Evolutionary conservation across 352 stramenopile species (phyloP), one percentile per base, ranked within the genome.

Genomic region (Pythium dissimile): DNA sequence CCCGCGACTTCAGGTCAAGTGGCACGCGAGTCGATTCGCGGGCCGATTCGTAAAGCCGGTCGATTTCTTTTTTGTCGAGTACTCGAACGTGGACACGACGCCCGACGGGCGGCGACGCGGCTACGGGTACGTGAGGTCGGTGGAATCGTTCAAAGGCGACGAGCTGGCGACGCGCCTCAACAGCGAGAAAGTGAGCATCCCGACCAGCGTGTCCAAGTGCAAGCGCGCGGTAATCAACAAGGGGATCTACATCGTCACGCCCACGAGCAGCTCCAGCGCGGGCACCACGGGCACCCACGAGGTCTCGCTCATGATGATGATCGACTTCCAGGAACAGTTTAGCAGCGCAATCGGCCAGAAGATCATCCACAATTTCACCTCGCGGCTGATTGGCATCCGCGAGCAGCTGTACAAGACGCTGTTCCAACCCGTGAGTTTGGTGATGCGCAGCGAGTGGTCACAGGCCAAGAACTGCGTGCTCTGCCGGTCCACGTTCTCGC

Each of bases 51-150:
- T 90, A 38, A 93, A 92, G 59, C 82, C 83, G 30, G 70, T 90
- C 11, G 85, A 94, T 49, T 91, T 94, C 41, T 89, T 92, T 52
- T 94, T 93, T 60, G 80, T 93, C 32, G 85, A 94, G 66, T 94
- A 92, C 26, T 77, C 82, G 35, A 91, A 91, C 49, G 74, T 92
- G 26, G 84, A 94, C 53, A 77, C 68, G 4, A 72, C 89, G 43
- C 64, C 67, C 1, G 77, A 90, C 21, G 83, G 83, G 12, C 73
- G 74, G 15, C 77, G 76, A 27, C 81, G 84, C 16, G 80, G 81
- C 21, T 92, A 87, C 46, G 80, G 80, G 7, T 94, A 92, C 55
- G 66, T 94, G 49, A 80, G 84, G 16, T 91, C 80, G 11, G 75
- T 91, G 1, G 84, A 94, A 51, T 89, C 80, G 13, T 92, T 92